Evolutionary conservation across 2,329 filamentous ascomycete species (phyloP).

Genomic region (Fusarium anthophilum): DNA sequence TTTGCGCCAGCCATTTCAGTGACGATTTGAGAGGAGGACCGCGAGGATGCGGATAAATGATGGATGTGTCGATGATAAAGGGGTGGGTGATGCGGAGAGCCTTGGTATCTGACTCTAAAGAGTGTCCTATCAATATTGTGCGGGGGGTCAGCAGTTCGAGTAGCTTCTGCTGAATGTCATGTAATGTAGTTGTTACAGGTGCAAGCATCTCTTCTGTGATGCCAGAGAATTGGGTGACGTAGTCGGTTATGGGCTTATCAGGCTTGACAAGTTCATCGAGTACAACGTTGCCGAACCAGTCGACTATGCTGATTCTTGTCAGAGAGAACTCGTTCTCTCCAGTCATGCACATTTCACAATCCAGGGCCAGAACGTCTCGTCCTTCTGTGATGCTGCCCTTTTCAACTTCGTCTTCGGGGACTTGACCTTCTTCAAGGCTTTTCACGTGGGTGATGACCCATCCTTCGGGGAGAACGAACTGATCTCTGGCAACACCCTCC

Average conservation of each 20-base stretch:
- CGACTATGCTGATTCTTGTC: conserved; percentile 85
- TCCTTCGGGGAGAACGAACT: conserved; percentile 68
- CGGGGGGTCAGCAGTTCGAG: conserved; percentile 75
- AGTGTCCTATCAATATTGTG: conserved; percentile 82
- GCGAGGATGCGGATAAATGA: conserved; percentile 89
- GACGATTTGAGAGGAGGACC: conserved; percentile 91
- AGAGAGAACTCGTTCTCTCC: conserved; percentile 82
- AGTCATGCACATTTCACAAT: conserved; percentile 98
- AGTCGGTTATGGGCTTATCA: conserved; percentile 86
- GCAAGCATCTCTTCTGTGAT: conserved; percentile 89
- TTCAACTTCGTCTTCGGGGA: conserved; percentile 76
- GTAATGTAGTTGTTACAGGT: conserved; percentile 82
- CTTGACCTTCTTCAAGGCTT: conserved; percentile 71
- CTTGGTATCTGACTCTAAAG: conserved; percentile 82
- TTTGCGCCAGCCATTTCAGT: conserved; percentile 87
- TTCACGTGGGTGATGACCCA: conserved; percentile 85
- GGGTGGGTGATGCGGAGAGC: conserved; percentile 89
- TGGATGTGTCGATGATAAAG: conserved; percentile 90
- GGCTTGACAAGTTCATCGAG: conserved; percentile 95
- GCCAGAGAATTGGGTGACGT: conserved; percentile 90
- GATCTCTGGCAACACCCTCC: conserved; percentile 62
- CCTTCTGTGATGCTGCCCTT: conserved; percentile 86
- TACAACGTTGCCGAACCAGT: conserved; percentile 84
- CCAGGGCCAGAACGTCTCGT: conserved; percentile 80
- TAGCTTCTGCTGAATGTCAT: conserved; percentile 83